Conservation (phyloP, 2,329 filamentous ascomycete species). For the Apiospora arundinis region DNA sequence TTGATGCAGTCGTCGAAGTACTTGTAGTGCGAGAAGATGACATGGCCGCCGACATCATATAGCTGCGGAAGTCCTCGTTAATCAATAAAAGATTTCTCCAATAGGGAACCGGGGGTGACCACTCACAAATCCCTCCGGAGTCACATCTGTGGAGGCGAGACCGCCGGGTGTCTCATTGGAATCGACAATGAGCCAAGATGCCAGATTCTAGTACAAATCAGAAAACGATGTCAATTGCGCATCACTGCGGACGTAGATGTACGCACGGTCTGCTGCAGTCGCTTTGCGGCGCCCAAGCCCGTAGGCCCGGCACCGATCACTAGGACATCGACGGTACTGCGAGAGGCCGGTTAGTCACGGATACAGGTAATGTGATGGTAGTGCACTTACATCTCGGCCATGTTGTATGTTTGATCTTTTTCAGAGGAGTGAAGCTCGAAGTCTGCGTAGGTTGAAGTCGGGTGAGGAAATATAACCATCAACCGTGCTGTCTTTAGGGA, state of each 20-base stretch:
- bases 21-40: constrained; percentile 99
- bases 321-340: constrained; percentile 91
- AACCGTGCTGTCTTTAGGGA: neutral
- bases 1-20: constrained; percentile 99
- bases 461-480: neutral
- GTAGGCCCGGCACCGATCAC: constrained; percentile 98
- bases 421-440: neutral
- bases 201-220: constrained; percentile 69
- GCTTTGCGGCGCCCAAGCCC: constrained; percentile 96
- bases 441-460: neutral
- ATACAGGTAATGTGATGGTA: no score
- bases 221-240: constrained; percentile 25
- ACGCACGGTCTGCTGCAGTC: constrained; percentile 91
- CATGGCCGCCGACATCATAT: constrained; percentile 97
- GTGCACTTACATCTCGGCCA: neutral
- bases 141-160: constrained; percentile 93
- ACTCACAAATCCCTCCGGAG: constrained; percentile 96
- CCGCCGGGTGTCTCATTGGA: constrained; percentile 90
- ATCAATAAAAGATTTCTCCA: constrained; percentile 32
- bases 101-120: constrained; percentile 16
- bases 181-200: constrained; percentile 97
- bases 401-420: neutral
- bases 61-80: constrained; percentile 60
- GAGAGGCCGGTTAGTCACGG: neutral
- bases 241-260: constrained; percentile 37